Evolutionary conservation across 2,329 filamentous ascomycete genomes (phyloP), one percentile per base, ranked within the genome.

Genomic region (Mycosphaerella sp.): DNA sequence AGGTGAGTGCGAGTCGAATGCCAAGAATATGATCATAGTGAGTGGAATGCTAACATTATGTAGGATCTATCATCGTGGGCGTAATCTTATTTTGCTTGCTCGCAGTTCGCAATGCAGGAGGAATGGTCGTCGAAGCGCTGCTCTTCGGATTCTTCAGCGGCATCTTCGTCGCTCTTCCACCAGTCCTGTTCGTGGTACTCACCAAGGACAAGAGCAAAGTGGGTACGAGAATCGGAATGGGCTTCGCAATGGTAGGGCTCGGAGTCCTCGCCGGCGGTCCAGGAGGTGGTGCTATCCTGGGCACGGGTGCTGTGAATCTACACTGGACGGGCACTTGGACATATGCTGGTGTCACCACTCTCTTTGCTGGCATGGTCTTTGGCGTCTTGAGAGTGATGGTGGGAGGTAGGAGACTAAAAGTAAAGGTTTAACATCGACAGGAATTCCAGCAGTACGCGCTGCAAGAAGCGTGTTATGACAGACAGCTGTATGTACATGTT

Each of bases 231-330:
- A 56, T 56, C 13, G 54, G 54, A 25, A 56, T 56, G 54, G 50
- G 66, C 0, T 73, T 67, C 52, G 64, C 63, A 1, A 59, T 70
- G 1, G 54, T 62, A 9, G 63, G 60, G 0, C 52, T 73, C 1
- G 70, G 67, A 9, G 55, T 68, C 5, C 49, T 74, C 10, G 59
- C 61, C 12, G 70, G 66, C 14, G 65, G 67, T 0, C 70, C 71
- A 0, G 63, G 60, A 17, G 68, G 59, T n/a, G 70, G 64, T 50
- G 76, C 76, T 0, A 84, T 96, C 41, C 68, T 82, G 2, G 75
- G 81, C 54, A 80, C 80, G 34, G 79, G 79, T 8, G 79, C 76
- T 55, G 37, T 25, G 35, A 25, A 49, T 10, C 82, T 53, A 78
- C 81, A 62, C 76, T 84, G 69, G 70, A 62, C 58, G 6, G 64